Evolutionary conservation across 163 green algal species (phyloP).

Genomic region (Scenedesmus sp.): DNA sequence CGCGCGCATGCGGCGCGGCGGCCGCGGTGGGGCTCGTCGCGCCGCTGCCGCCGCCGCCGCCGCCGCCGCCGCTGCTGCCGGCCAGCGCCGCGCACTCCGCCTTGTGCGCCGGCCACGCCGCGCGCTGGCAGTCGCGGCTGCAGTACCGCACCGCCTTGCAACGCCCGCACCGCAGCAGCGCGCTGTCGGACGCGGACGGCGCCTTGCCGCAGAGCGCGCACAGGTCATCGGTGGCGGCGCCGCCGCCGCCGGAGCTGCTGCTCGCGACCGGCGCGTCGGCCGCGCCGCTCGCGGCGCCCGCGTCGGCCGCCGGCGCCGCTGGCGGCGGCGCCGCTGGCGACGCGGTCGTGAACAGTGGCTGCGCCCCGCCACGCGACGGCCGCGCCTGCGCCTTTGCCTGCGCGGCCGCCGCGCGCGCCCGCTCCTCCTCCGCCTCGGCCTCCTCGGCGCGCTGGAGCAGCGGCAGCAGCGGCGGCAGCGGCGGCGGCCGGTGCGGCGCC

Average conservation of each 20-base stretch:
- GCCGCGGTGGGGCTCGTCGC: background rate
- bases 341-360: background rate
- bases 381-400: background rate
- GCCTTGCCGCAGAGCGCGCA: slow-evolving; percentile 35
- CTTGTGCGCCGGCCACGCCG: slow-evolving; percentile 59
- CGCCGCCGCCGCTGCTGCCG: background rate
- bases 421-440: background rate
- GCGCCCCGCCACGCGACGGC: slow-evolving; percentile 28
- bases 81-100: slow-evolving; percentile 37
- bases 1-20: background rate
- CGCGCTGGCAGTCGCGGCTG: slow-evolving; percentile 54
- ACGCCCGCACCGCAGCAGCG: slow-evolving; percentile 55
- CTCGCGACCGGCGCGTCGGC: background rate
- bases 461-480: background rate
- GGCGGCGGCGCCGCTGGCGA: background rate
- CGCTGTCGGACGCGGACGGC: too few species aligned
- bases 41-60: slow-evolving; percentile 16
- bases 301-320: too few species aligned
- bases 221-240: background rate
- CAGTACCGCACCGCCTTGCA: slow-evolving; percentile 68
- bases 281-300: background rate
- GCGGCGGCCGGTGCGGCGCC: too few species aligned
- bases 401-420: background rate
- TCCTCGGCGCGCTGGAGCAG: background rate
- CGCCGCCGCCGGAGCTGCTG: background rate